These are phyloP conservation scores for Ceratocystis smalleyi DNA, from an alignment of 2,329 filamentous ascomycete genomes.

Conservation along the genomic window DNA sequence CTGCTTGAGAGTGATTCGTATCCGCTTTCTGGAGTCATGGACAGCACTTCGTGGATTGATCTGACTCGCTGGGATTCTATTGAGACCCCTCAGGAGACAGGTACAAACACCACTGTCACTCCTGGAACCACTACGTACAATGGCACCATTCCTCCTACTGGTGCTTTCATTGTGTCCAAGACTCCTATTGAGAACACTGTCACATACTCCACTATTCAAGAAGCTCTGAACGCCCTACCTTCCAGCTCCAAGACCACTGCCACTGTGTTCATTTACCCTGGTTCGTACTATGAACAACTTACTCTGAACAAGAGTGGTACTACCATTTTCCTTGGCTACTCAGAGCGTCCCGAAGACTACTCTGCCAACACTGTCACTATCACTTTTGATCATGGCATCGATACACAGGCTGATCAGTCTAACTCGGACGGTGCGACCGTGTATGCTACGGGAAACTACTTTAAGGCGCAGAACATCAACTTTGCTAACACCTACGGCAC, in stretches of 20 bases:
- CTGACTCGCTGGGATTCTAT: constrained; percentile 21
- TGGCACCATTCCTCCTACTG: constrained; percentile 23
- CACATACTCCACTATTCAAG: constrained; percentile 21
- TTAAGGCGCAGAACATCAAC: constrained; percentile 48
- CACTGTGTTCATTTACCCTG: constrained; percentile 26
- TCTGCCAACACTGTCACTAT: constrained; percentile 42
- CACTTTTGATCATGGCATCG: constrained; percentile 23
- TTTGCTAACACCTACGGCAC: constrained; percentile 28
- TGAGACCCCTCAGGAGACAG: constrained; percentile 16
- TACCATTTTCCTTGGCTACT: constrained; percentile 44
- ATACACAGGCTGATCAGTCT: constrained; percentile 23
- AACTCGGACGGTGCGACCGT: constrained; percentile 39
- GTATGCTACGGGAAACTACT: constrained; percentile 31
- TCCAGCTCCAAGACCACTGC: constrained; percentile 21
- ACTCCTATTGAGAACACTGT: constrained; percentile 16
- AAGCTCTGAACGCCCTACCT: constrained; percentile 19
- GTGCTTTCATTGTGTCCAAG: constrained; percentile 24
- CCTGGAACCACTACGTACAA: constrained; percentile 17
- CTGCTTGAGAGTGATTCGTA: constrained; percentile 20
- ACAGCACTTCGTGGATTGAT: constrained; percentile 21
- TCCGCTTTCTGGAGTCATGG: constrained; percentile 19
- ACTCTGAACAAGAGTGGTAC: constrained; percentile 34
- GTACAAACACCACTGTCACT: not conserved
- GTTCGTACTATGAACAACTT: constrained; percentile 46
- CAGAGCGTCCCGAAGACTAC: constrained; percentile 36